Evolutionary conservation across 805 yeast species (phyloP).

Genomic region (Candida vartiovaarae): DNA sequence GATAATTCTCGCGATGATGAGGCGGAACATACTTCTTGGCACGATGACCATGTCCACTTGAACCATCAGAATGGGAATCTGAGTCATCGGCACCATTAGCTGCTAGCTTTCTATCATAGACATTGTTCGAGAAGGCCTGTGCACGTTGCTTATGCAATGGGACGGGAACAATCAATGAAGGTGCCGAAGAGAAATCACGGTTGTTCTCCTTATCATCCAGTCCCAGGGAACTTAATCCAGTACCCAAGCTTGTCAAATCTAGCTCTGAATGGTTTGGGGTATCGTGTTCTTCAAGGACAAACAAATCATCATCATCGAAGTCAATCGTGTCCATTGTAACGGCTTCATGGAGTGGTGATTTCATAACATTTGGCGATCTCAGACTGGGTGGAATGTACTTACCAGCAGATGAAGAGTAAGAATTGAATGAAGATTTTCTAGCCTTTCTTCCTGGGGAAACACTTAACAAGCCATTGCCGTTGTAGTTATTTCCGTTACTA

Average conservation of each 20-base stretch:
- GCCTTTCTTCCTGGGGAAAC: constrained; percentile 6
- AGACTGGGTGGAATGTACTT: constrained; percentile 71
- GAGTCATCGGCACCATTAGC: not conserved
- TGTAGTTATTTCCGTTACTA: not conserved
- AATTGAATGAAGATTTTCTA: constrained; percentile 20
- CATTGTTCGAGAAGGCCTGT: constrained; percentile 9
- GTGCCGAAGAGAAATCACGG: constrained; percentile 21
- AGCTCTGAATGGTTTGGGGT: constrained; percentile 10
- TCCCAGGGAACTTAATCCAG: constrained; percentile 6
- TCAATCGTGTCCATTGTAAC: constrained; percentile 18
- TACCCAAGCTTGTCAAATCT: constrained; percentile 6
- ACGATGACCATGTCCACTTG: constrained; percentile 1
- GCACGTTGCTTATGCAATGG: constrained; percentile 1
- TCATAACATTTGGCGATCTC: constrained; percentile 37
- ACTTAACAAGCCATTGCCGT: not conserved
- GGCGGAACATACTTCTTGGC: constrained; percentile 41
- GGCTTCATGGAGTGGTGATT: constrained; percentile 19
- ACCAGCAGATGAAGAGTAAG: constrained; percentile 34
- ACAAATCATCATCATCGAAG: constrained; percentile 30
- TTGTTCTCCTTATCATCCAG: constrained; percentile 18
- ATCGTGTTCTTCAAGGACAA: constrained; percentile 31
- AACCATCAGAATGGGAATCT: constrained; percentile 5
- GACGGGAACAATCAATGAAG: constrained; percentile 16
- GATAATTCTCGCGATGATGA: constrained; percentile 39
- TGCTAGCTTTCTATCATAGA: constrained; percentile 4